Conservation (phyloP, 1,284 basidiomycete species). For the Inonotus hispidus region DNA sequence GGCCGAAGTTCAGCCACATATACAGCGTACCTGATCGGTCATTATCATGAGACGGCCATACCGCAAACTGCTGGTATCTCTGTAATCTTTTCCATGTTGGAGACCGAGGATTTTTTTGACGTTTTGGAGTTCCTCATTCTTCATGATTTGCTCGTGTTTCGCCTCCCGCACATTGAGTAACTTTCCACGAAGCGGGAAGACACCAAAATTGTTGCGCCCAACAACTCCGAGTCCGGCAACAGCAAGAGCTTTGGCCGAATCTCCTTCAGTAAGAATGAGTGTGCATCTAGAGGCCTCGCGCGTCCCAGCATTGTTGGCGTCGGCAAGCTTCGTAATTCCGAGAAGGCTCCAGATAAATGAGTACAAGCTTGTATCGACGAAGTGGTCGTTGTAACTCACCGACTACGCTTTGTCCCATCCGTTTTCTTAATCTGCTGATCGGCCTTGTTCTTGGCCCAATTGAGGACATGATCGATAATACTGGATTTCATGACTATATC, state of each 20-base stretch:
- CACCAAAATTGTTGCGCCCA: constrained; percentile 95
- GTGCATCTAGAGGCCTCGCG: constrained; percentile 82
- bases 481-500: constrained; percentile 78
- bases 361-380: not conserved
- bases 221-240: constrained; percentile 93
- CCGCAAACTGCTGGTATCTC: constrained; percentile 65
- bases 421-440: constrained; percentile 96
- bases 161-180: constrained; percentile 97
- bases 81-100: constrained; percentile 91
- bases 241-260: constrained; percentile 96
- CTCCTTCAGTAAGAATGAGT: constrained; percentile 97
- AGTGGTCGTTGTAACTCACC: constrained; percentile 36
- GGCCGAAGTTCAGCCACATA: not conserved
- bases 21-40: constrained; percentile 85
- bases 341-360: constrained; percentile 51
- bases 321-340: constrained; percentile 91
- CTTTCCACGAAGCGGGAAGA: constrained; percentile 97
- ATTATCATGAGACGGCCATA: constrained; percentile 99
- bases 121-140: constrained; percentile 95
- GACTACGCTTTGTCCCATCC: constrained; percentile 89
- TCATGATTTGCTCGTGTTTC: constrained; percentile 93
- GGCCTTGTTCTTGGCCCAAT: constrained; percentile 96
- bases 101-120: constrained; percentile 98
- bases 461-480: constrained; percentile 89
- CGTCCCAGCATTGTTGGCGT: constrained; percentile 97